Evolutionary conservation across 1,284 basidiomycete genomes (phyloP).

Genomic region (Athelia psychrophila): DNA sequence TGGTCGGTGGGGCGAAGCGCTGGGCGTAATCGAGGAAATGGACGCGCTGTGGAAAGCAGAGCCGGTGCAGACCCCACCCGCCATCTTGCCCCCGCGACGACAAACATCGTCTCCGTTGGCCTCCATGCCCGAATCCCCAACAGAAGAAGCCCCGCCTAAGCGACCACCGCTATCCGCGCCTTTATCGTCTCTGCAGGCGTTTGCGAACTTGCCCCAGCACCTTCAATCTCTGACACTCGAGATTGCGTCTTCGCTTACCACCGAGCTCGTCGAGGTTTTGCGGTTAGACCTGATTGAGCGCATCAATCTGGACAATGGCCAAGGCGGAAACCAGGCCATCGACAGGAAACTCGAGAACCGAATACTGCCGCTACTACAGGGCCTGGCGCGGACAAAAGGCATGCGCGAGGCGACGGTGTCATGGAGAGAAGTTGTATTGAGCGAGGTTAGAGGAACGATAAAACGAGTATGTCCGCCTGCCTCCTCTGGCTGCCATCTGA

Average conservation of each 20-base stretch:
- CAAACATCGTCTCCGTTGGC: not conserved
- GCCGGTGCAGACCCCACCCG: not conserved
- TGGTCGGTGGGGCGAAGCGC: slow-evolving; percentile 84
- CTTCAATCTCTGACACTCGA: slow-evolving; percentile 64
- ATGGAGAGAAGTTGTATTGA: slow-evolving; percentile 78
- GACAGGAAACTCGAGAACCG: slow-evolving; percentile 50
- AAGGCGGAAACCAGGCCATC: slow-evolving; percentile 28
- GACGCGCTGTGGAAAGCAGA: slow-evolving; percentile 59
- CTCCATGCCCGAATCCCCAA: slow-evolving; percentile 13
- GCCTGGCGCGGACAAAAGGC: slow-evolving; percentile 74
- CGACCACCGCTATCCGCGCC: slow-evolving; percentile 33
- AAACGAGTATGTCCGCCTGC: slow-evolving; percentile 43
- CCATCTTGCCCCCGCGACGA: not conserved
- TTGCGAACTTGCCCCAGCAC: slow-evolving; percentile 67
- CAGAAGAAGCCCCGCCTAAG: slow-evolving; percentile 26
- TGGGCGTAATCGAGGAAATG: slow-evolving; percentile 76
- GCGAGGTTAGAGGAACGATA: slow-evolving; percentile 62
- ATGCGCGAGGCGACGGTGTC: slow-evolving; percentile 66
- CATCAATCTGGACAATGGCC: slow-evolving; percentile 28
- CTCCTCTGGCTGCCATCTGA: slow-evolving; percentile 9
- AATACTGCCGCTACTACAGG: slow-evolving; percentile 70
- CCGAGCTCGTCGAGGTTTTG: slow-evolving; percentile 73
- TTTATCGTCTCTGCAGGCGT: slow-evolving; percentile 67
- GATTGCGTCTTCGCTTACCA: slow-evolving; percentile 76
- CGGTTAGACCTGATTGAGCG: slow-evolving; percentile 63